Evolutionary conservation across 78 protist species (phyloP).

Genomic region (Speleostelium caveatum): DNA sequence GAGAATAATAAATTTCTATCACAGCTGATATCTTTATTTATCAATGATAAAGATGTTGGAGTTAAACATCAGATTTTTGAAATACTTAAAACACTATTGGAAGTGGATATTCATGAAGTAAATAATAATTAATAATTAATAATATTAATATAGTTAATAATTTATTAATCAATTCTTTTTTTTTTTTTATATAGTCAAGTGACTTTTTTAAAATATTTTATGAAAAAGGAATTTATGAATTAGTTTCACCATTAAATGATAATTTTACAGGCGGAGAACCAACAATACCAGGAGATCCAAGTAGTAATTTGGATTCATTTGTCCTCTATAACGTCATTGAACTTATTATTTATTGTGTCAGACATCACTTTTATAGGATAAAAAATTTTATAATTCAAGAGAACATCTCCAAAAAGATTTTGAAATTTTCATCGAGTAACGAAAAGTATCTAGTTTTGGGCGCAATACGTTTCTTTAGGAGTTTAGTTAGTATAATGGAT

Average conservation of each 20-base stretch:
- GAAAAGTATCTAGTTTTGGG: slow-evolving; percentile 74
- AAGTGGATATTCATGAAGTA: slow-evolving; percentile 47
- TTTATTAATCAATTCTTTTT: background rate
- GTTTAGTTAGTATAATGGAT: slow-evolving; percentile 76
- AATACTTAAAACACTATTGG: slow-evolving; percentile 56
- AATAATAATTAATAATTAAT: background rate
- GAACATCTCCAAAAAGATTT: slow-evolving; percentile 59
- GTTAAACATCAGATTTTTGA: slow-evolving; percentile 78
- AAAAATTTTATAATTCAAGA: slow-evolving; percentile 80
- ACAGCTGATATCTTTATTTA: slow-evolving; percentile 36
- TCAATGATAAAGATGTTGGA: slow-evolving; percentile 71
- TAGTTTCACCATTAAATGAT: slow-evolving; percentile 67
- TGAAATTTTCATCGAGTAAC: slow-evolving; percentile 22
- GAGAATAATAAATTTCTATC: slow-evolving; percentile 31
- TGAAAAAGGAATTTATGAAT: slow-evolving; percentile 52
- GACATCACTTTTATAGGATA: slow-evolving; percentile 79
- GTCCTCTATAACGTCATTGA: slow-evolving; percentile 74
- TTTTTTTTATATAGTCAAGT: slow-evolving; percentile 31
- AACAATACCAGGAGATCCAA: slow-evolving; percentile 57
- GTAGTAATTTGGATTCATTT: slow-evolving; percentile 58
- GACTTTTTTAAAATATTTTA: slow-evolving; percentile 85
- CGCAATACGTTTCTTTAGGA: slow-evolving; percentile 77
- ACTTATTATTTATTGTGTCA: slow-evolving; percentile 72
- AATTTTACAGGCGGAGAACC: slow-evolving; percentile 22
- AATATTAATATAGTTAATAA: background rate